Evolutionary conservation across 2,329 filamentous ascomycete species (phyloP), one percentile per base, ranked within the genome.

Genomic region (Botrytis deweyae): DNA sequence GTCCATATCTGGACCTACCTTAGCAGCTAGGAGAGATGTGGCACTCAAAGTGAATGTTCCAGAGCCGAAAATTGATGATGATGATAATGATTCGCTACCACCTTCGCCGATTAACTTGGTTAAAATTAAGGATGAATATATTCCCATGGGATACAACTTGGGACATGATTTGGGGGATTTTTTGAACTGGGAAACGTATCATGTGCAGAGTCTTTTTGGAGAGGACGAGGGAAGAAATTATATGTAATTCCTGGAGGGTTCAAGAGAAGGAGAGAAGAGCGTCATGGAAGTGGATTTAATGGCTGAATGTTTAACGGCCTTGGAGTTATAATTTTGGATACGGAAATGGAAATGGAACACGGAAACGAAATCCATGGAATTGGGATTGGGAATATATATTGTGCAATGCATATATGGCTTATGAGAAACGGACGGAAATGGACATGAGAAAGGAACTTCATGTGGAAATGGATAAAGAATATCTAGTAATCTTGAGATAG

Each of bases 131-230:
- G 75, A 76, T 52, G 83, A 84, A 70, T 79, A 83, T 16, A 84
- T 88, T 71, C 86, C 88, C 0, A 90, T 90, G 88, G 88, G 88
- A 0, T 90, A 86, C 78, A 90, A 90, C 76, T 82, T 90, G 3
- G 85, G 85, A 18, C 87, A 89, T 75, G 88, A 90, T 78, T 78
- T 90, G 58, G 87, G 86, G 1, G 88, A 90, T 75, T 90, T 88
- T 76, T 78, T 90, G 66, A 84, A 82, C 72, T 90, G 88, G 88
- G 88, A 89, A 79, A 73, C 74, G 38, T 72, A 75, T 29, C 73
- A 80, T 78, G 75, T 77, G 36, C 74, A 73, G 66, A 70, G 66
- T 73, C 44, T 70, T 38, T 73, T 70, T 40, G 72, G 65, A 20
- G 72, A 73, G 25, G 66, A 70, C n/a, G 65, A 70, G 33, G 33